Evolutionary conservation across 495 filamentous ascomycete species (phyloP), one percentile per base, ranked within the genome.

Genomic region (Wilcoxina mikolae): DNA sequence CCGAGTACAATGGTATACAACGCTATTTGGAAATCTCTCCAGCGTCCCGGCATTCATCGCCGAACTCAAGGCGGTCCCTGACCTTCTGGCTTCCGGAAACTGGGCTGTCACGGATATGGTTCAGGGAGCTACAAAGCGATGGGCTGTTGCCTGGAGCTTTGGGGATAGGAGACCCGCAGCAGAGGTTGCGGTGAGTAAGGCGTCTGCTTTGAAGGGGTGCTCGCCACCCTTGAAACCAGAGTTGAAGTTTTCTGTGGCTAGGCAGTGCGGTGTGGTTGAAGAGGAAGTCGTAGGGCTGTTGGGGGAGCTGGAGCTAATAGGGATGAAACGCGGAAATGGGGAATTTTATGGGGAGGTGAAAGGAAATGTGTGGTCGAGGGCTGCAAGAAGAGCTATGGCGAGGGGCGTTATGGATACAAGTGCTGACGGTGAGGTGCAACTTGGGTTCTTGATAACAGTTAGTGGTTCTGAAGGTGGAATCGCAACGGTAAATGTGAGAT

Each of bases 81-180:
- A 28, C 3, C 11, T 49, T 9, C 67, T 76, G 7, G 73, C 70
- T 0, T 76, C 89, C 31, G 66, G 73, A 11, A 98, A 98, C 68
- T 95, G 79, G 55, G 90, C 87, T 4, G 78, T 94, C 2, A 85
- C 80, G 0, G 79, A 83, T 58, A 84, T 96, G 53, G 72, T 85
- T 0, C 84, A 91, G 57, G 89, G 88, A 0, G 78, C 69, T 29
- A 98, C 91, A 18, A 78, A 80, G 45, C 71, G 91, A 18, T 96
- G 91, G 91, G 86, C 78, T 7, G 68, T 95, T 26, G 91, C 75
- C 0, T 98, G 91, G 91, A 89, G 83, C 51, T 95, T 83, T 70
- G 71, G 73, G 2, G 74, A 78, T 48, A 70, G 74, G 59, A 73
- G 90, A 49, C 87, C 90, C 24, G 69, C 60, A 2, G 67, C 84